These are phyloP conservation scores for Leccinum rimulosum DNA, from an alignment of 768 basidiomycete genomes.

Conservation along the genomic window DNA sequence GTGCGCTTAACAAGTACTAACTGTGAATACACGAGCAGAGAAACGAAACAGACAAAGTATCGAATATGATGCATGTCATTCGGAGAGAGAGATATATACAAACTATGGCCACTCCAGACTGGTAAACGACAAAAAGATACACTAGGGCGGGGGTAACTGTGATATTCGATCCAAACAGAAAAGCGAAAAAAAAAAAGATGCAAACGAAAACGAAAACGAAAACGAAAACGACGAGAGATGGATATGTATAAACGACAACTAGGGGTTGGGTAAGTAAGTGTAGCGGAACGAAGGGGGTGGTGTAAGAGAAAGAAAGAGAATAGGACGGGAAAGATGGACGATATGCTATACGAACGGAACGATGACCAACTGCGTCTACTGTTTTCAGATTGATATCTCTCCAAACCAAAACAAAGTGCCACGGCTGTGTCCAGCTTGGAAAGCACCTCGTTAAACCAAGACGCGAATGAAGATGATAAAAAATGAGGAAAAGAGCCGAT, in stretches of 20 bases:
- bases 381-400: conserved; percentile 2
- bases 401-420: conserved; percentile 11
- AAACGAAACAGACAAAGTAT: neutral
- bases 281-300: conserved; percentile 3
- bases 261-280: neutral
- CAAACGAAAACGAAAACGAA: neutral
- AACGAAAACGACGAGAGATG: neutral
- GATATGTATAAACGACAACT: neutral
- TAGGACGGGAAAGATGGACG: neutral
- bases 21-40: neutral
- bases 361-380: conserved; percentile 3
- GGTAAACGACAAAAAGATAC: conserved; percentile 16
- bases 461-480: neutral
- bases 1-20: neutral
- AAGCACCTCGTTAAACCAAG: conserved; percentile 14
- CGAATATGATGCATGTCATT: conserved; percentile 1
- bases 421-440: neutral
- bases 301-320: neutral
- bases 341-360: conserved; percentile 18
- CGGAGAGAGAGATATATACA: neutral
- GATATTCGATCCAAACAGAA: conserved; percentile 7
- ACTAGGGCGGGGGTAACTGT: conserved; percentile 9
- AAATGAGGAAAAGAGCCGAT: too few species aligned
- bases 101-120: neutral
- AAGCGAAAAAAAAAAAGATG: neutral